Conservation (phyloP, 306 rosid genomes). For the Dryas alaskensis region DNA sequence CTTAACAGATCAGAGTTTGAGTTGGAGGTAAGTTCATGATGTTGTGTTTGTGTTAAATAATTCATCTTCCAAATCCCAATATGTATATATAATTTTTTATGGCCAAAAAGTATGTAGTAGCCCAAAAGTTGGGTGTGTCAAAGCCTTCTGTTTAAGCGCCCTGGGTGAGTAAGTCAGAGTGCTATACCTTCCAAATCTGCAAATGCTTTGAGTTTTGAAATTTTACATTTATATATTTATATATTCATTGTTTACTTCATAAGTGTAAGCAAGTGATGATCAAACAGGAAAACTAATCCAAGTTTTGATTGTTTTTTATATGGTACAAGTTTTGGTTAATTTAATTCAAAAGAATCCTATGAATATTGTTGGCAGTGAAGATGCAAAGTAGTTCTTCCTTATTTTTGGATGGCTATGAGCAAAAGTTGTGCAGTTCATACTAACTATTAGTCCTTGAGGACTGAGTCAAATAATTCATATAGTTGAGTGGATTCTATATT, state of each 20-base stretch:
- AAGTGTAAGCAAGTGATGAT: neutral
- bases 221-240: neutral
- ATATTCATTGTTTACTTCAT: neutral
- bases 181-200: neutral
- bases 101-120: neutral
- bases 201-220: neutral
- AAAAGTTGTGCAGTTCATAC: neutral
- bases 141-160: neutral
- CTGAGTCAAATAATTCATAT: neutral
- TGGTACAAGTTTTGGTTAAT: neutral
- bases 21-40: conserved; percentile 53
- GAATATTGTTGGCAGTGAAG: neutral
- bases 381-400: neutral
- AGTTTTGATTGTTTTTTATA: neutral
- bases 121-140: neutral
- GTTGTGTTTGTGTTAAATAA: too few relatives aligned
- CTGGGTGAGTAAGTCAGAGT: too few relatives aligned
- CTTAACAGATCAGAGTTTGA: conserved; percentile 79
- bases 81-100: neutral
- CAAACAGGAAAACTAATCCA: neutral
- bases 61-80: neutral
- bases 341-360: neutral
- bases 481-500: neutral
- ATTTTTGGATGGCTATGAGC: neutral
- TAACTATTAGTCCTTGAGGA: neutral